These are phyloP conservation scores for Solanum hybrid DNA, from an alignment of 305 asterid species.

Conservation along the genomic window DNA sequence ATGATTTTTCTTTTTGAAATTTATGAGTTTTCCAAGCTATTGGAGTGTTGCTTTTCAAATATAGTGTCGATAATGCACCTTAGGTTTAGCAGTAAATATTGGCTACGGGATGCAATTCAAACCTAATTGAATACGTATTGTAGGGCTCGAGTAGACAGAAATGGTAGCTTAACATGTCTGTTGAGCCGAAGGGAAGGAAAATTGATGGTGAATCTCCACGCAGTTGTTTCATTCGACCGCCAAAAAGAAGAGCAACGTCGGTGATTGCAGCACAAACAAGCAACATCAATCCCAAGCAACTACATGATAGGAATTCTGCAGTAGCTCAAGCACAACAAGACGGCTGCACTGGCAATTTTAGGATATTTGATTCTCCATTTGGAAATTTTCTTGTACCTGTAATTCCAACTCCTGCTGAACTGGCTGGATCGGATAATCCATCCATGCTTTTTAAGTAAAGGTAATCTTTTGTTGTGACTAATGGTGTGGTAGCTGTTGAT, in stretches of 20 bases:
- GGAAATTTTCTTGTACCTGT: conserved; percentile 80
- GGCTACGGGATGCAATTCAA: neutral
- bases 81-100: neutral
- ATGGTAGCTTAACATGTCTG: neutral
- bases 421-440: conserved; percentile 21
- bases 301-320: conserved; percentile 46
- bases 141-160: neutral
- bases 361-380: conserved; percentile 53
- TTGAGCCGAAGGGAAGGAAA: conserved; percentile 12
- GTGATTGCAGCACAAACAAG: conserved; percentile 19
- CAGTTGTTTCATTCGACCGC: neutral
- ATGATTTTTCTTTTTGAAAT: neutral
- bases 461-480: neutral
- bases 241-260: conserved; percentile 15
- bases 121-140: neutral
- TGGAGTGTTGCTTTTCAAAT: neutral
- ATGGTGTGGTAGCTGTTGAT: neutral
- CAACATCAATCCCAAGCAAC: conserved; percentile 23
- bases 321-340: conserved; percentile 61
- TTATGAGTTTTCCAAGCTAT: neutral
- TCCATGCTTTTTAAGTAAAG: neutral
- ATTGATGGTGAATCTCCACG: neutral
- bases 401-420: conserved; percentile 63
- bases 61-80: neutral
- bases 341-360: conserved; percentile 50